A percentile compares a stretch with the other conserved stretches of the same genome.
These are phyloP conservation scores for Cystobasidiopsis lactophilus DNA, from an alignment of 768 basidiomycete species.

Conservation along the genomic window DNA sequence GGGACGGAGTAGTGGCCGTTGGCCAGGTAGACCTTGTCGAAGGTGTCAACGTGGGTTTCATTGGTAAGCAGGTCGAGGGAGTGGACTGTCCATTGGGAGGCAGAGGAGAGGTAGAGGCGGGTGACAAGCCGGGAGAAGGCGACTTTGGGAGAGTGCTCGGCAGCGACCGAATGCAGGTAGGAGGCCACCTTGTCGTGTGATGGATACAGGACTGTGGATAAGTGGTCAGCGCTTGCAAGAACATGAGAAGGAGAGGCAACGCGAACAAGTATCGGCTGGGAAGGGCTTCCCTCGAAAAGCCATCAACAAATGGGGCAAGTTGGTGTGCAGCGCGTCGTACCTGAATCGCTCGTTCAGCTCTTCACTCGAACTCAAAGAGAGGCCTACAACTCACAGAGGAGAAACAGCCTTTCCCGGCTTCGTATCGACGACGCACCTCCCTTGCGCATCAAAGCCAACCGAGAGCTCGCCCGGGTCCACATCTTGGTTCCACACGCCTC, in stretches of 20 bases:
- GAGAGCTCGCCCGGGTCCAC: neutral
- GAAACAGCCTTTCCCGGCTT: neutral
- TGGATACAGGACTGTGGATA: slow-evolving; percentile 3
- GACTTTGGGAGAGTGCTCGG: neutral
- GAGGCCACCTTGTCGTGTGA: slow-evolving; percentile 9
- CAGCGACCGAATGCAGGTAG: slow-evolving; percentile 11
- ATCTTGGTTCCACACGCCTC: slow-evolving; percentile 11
- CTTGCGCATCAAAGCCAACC: neutral
- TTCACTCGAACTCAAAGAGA: neutral
- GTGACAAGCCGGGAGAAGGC: slow-evolving; percentile 11
- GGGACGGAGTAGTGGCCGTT: slow-evolving; percentile 23
- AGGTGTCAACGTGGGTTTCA: slow-evolving; percentile 7
- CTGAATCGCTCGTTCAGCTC: neutral
- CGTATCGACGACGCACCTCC: neutral
- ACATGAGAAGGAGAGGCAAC: neutral
- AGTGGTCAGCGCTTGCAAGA: neutral
- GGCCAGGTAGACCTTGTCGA: slow-evolving; percentile 23
- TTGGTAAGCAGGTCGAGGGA: neutral
- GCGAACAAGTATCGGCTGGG: neutral
- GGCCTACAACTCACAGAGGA: too few relatives aligned
- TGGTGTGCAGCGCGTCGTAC: slow-evolving; percentile 11
- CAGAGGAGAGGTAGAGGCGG: neutral
- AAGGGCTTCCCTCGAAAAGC: neutral
- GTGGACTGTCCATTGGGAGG: slow-evolving; percentile 1
- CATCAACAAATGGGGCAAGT: slow-evolving; percentile 9